Evolutionary conservation across 75 land plant species (phyloP), one percentile per base, ranked within the genome.

Genomic region (Pseudotsuga menziesii): DNA sequence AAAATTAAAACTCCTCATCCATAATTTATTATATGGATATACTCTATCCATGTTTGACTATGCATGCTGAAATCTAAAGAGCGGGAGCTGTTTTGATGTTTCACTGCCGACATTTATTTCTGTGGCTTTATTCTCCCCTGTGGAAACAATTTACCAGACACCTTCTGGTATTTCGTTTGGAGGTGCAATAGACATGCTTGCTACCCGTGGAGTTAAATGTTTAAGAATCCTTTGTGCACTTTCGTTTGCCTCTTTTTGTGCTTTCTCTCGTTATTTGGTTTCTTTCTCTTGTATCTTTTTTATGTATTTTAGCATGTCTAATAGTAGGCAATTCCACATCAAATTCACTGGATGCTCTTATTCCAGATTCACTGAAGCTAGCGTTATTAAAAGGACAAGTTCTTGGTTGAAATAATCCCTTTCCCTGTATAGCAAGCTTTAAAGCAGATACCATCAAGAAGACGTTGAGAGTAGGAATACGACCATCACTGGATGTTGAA

Each of bases 151-250:
- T 7, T 22, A 35, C n/a, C 20, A 39, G 36, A 20, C 52, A 67
- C n/a, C 70, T 35, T 29, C 72, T 67, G 72, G 72, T 63, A 63
- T 63, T 67, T 67, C 72, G n/a, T 67, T 39, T 67, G 72, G 48
- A 67, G 52, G 52, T 67, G 72, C 52, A 67, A n/a, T 67, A 67
- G 39, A 39, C 52, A 67, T 39, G 48, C 1, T 20, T 20, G 39
- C 39, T 67, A 8, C 39, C 23, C 52, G 72, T 67, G 72, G 72
- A 67, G 52, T 67, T 67, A 67, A 67, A 6, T 41, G 39, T 48
- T 67, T 41, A 23, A 67, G 48, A 67, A 67, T 67, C 39, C 72
- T 67, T 67, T 44, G 36, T 67, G 72, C 72, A 67, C 39, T 67
- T 39, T 67, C 72, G n/a, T 67, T 67, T 16, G 72, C 72, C 48